These are phyloP conservation scores for Acanthamoeba divionensis DNA, from an alignment of 208 protist genomes.

Conservation along the genomic window DNA sequence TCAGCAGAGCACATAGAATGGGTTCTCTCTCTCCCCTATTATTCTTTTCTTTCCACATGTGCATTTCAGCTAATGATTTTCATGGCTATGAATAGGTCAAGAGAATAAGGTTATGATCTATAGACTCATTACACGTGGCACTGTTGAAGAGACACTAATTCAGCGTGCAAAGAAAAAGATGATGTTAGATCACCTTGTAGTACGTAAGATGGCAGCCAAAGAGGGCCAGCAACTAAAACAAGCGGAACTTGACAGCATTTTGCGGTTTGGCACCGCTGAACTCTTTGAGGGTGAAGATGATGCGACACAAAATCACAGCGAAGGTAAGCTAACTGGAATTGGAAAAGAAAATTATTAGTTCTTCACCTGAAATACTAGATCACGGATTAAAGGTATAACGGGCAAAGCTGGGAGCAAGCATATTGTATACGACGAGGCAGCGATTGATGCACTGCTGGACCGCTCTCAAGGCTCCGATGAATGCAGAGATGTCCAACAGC, in stretches of 20 bases:
- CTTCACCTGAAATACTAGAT: neutral
- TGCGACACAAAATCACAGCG: neutral
- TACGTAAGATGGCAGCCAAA: slow-evolving; percentile 79
- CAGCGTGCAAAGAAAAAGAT: slow-evolving; percentile 87
- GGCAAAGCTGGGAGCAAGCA: neutral
- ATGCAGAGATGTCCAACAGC: neutral
- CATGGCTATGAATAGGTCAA: slow-evolving; percentile 96
- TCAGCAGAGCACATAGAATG: neutral
- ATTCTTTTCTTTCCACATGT: slow-evolving; percentile 7
- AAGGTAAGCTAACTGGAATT: neutral
- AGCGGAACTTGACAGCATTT: slow-evolving; percentile 45
- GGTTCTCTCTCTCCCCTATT: no score
- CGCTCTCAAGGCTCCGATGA: neutral
- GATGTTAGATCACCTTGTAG: slow-evolving; percentile 86
- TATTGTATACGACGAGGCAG: slow-evolving; percentile 52
- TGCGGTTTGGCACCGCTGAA: slow-evolving; percentile 36
- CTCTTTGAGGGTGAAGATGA: slow-evolving; percentile 36
- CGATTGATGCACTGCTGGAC: slow-evolving; percentile 48
- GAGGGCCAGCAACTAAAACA: neutral
- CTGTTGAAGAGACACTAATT: slow-evolving; percentile 91
- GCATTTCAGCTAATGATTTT: neutral
- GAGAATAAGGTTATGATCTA: slow-evolving; percentile 94
- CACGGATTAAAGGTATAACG: neutral
- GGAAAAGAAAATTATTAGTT: neutral
- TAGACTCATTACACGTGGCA: slow-evolving; percentile 80